Base-by-base conservation (phyloP, 2,329 filamentous ascomycete genomes). In the Diplodia scrobiculata region DNA sequence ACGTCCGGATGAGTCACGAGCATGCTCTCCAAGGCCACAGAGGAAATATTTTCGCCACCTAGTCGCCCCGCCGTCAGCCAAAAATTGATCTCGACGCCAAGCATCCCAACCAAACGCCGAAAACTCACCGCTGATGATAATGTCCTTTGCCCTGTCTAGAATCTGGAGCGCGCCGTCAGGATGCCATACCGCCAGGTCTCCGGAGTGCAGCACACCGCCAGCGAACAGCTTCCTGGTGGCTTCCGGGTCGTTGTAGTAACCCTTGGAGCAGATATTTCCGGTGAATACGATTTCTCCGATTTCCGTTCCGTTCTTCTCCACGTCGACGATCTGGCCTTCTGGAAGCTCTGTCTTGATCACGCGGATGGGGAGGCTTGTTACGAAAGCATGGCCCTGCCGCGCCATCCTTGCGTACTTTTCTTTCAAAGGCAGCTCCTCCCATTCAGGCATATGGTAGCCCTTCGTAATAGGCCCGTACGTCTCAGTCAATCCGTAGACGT, bases 1-100 rank as follows among this genome's bases (percentile, higher is more conserved):
- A 99, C 87, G 70, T 91, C 87, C 0, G 93, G 92, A 75, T 99
- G 95, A 58, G 91, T 89, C 5, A 89, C 89, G 1, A 99, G 84
- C 88, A 96, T 91, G 67, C 89, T 87, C 79, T 99, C 95, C 3
- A 99, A 84, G 0, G 95, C 92, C 1, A 99, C 90, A 0, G 91
- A 96, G 2, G 91, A 96, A 68, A 99, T 98, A 76, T 99, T 99
- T 78, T 99, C 95, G 66, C 95, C 95, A 54, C 94, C 93, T 91
- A 9, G n/a, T 19, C 41, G 68, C 6, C 25, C 7, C n/a, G 32
- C 34, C 53, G 47, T 66, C 47, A 66, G 64, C 54, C 25, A 25
- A 41, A 62, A 29, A 6, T 5, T 29, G 19, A 7, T 34, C 32
- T 14, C 13, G 7, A 11, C 10, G 10, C 29, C 48, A 51, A 27